Percentiles rank a stretch among this genome's conserved stretches.
phyloP scores from a whole-genome alignment of 1,284 basidiomycete species.

The Tilletiopsis washingtonensis region DNA sequence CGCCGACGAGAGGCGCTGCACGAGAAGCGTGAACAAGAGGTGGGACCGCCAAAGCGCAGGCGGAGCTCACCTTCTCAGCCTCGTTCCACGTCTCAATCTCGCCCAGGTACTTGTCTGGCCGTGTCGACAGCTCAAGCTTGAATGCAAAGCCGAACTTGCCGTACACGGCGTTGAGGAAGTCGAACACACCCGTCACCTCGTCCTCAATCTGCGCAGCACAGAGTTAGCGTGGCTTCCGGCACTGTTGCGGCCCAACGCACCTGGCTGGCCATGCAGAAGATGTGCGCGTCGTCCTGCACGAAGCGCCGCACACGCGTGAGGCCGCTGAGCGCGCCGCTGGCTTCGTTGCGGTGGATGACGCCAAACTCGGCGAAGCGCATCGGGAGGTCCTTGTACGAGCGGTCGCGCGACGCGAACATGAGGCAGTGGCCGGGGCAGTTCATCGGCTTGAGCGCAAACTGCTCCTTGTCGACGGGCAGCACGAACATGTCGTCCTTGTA shows the following conservation, averaged over 20 bases:
- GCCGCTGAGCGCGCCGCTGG: slow-evolving; percentile 86
- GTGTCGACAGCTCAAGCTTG: slow-evolving; percentile 86
- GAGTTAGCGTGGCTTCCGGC: slow-evolving; percentile 88
- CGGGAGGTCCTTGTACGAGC: slow-evolving; percentile 90
- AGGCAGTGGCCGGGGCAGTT: slow-evolving; percentile 98
- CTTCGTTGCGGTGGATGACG: slow-evolving; percentile 94
- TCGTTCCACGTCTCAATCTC: slow-evolving; percentile 79
- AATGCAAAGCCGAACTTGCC: slow-evolving; percentile 97
- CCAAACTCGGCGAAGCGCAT: slow-evolving; percentile 98
- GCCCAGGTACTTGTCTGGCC: slow-evolving; percentile 91
- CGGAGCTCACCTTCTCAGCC: slow-evolving; percentile 62
- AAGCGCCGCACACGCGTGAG: slow-evolving; percentile 89
- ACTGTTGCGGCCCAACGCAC: slow-evolving; percentile 73
- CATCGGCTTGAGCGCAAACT: slow-evolving; percentile 66
- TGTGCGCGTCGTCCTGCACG: slow-evolving; percentile 92
- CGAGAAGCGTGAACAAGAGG: slow-evolving; percentile 4
- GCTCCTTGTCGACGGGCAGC: slow-evolving; percentile 87
- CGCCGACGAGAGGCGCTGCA: slow-evolving; percentile 70
- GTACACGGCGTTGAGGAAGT: slow-evolving; percentile 84
- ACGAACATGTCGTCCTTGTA: slow-evolving; percentile 83
- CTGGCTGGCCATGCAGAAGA: slow-evolving; percentile 85
- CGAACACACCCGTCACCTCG: slow-evolving; percentile 79
- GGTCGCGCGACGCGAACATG: slow-evolving; percentile 89
- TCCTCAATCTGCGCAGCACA: slow-evolving; percentile 90
- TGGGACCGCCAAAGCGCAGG: slow-evolving; percentile 1